Base-by-base conservation (phyloP, 2,329 filamentous ascomycete species). In the Penicillium brasilianum region DNA sequence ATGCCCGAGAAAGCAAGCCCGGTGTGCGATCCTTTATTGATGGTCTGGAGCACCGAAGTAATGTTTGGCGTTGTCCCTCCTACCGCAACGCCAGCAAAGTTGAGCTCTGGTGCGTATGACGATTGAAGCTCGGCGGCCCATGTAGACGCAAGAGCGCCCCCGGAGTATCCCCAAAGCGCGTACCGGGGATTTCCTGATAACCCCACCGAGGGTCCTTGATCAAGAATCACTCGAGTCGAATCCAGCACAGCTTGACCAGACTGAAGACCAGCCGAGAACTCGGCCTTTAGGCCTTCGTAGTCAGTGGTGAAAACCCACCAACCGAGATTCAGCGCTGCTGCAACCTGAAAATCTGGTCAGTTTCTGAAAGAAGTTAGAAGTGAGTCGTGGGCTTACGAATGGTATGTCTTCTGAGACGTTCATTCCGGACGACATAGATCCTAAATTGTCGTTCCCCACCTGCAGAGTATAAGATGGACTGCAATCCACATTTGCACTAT, bases 261-360 rank as follows among this genome's bases (percentile, higher is more conserved):
- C 53, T 76, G 70, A 2, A 80, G 70, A 1, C 79, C 79, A 0
- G 76, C 75, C 0, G 72, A 69, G 62, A 79, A 83, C 16, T 76
- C 72, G 1, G 79, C 81, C 6, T 68, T 64, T 1, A 79, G 80
- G 0, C 79, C 80, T 62, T 82, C 77, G 53, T 76, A 81, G 65
- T 84, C 82, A 0, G 82, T 80, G 8, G 80, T 72, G 50, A 77
- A 78, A 28, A 84, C 78, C 44, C 78, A 74, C 80, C 80, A 83
- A 6, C 81, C 81, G 14, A 59, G 71, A n/a, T 72, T 72, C 0
- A 84, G 75, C 2, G 76, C 74, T 9, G 66, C 48, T 7, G 68
- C 57, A 41, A 81, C 62, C 48, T 53, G 20, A 18, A 18, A 39
- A 28, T 4, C 63, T 52, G 16, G 60, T 59, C 74, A 77, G 4